Base-by-base conservation (phyloP, 1,139 yeast genomes). In the Pichia norvegensis region DNA sequence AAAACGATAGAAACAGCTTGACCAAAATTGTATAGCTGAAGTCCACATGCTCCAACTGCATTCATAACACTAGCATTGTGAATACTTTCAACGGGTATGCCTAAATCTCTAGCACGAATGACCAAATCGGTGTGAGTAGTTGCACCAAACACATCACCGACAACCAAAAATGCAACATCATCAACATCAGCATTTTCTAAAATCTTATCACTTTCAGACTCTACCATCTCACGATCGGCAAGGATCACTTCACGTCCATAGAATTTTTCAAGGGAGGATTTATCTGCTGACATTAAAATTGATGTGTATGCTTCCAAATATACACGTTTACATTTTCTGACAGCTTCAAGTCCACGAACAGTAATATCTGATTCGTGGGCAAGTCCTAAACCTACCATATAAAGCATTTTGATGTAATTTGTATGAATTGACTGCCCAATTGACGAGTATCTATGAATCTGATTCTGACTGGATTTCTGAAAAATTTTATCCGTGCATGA, bases 21-120 rank as follows among this genome's bases (percentile, higher is more conserved):
- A 9, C 98, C 98, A 67, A 90, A 92, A 58, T 85, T 90, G 67
- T 92, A 92, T 50, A 92, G 73, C 65, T 92, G 98, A 53, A 92
- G 73, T 22, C 98, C 98, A 69, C 97, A 88, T 1, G 97, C 95
- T 14, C 98, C 98, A 22, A 92, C 95, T 0, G 98, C 98, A 63
- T 92, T 92, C 97, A 92, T 88, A 21, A 92, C 95, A 22, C 95
- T 85, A 3, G 98, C 98, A 65, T 92, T 92, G 67, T 92, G 98
- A 49, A 92, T 78, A 43, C 85, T 77, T 60, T 85, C 94, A 40
- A 85, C 87, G 47, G 74, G 70, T 60, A 92, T 86, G 2, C 78
- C 79, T 52, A 81, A 72, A 64, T 85, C 95, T 56, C 95, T 76
- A 33, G 97, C 97, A 57, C 98, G 73, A 49, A 92, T 76, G 36